A percentile compares a stretch with the other conserved stretches of the same genome.
phyloP scores from a whole-genome alignment of 345 rosid genomes.

The Viola odorata region DNA sequence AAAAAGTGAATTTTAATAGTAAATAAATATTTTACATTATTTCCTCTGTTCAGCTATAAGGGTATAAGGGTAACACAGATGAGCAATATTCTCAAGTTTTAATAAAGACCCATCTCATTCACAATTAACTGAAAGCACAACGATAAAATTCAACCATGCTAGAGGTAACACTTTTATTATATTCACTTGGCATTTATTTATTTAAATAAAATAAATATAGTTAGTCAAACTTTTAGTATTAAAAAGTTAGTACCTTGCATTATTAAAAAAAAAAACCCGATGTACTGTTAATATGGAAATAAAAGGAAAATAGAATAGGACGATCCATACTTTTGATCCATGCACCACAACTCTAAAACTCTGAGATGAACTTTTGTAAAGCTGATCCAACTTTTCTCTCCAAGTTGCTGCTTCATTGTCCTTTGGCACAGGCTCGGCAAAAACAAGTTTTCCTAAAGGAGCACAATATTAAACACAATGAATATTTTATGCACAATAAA shows the following conservation, averaged over 20 bases:
- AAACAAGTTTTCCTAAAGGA: slow-evolving; percentile 85
- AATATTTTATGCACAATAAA: slow-evolving; percentile 9
- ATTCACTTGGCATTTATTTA: too few species aligned
- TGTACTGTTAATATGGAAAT: neutral
- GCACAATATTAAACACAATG: slow-evolving; percentile 12
- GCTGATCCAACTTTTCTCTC: slow-evolving; percentile 96
- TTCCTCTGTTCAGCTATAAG: too few species aligned
- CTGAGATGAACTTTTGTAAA: slow-evolving; percentile 96
- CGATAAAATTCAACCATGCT: neutral
- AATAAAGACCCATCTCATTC: neutral
- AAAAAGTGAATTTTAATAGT: too few species aligned
- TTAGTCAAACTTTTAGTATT: too few species aligned
- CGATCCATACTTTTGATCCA: slow-evolving; percentile 81
- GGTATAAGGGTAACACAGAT: neutral
- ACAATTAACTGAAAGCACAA: neutral
- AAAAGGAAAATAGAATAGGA: neutral
- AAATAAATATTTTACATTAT: too few species aligned
- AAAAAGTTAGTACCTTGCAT: neutral
- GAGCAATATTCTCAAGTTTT: slow-evolving; percentile 5
- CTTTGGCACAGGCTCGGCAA: slow-evolving; percentile 89
- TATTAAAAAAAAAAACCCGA: neutral
- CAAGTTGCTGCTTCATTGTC: slow-evolving; percentile 98
- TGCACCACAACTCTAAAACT: slow-evolving; percentile 98
- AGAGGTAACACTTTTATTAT: too few species aligned
- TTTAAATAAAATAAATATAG: too few species aligned